Base-by-base conservation (phyloP, 164 flowering plant species). In the Macadamia integrifolia region DNA sequence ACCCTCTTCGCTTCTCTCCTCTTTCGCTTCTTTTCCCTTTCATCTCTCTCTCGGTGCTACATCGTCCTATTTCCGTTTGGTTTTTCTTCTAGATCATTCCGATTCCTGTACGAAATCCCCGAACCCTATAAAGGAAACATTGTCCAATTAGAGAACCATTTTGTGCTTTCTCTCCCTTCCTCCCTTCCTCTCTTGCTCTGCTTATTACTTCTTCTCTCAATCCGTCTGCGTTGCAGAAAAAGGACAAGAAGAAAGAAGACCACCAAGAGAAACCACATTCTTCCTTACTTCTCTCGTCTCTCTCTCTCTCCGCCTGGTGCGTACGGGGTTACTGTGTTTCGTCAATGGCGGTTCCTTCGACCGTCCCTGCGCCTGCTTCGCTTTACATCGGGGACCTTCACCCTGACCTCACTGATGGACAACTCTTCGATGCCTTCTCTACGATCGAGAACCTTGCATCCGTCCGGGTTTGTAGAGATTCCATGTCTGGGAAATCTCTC, bases 311-410 rank as follows among this genome's bases (percentile, higher is more conserved):
- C 53, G 53, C 15, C 15, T 49, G 53, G 3, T 49, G 53, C 8
- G 53, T 4, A 10, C 53, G 53, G 53, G 53, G 15, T 49, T 49
- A 0, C 15, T 49, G 11, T 49, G 57, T 9, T 29, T 53, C 62
- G 40, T 3, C 61, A 75, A 79, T 82, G 87, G 85, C 83, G 72
- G 80, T 74, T 64, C 73, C 83, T 32, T 59, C 78, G 60, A 46
- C 79, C 65, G 72, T 67, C 10, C 74, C 75, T 15, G 71, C 79
- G 4, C 80, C 87, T 49, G 83, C 80, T 30, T 83, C 94, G 29
- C 82, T 93, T 0, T 91, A 91, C 82, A 91, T 91, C 43, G 98
- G 98, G 0, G 98, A 93, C 78, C 81, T 93, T 53, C 88, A 85
- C 46, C 85, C 81, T 1, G 87, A 86, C 58, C 77, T 88, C n/a